These are phyloP conservation scores for Hanseniaspora sp. DNA, from an alignment of 1,139 yeast genomes.

Conservation along the genomic window DNA sequence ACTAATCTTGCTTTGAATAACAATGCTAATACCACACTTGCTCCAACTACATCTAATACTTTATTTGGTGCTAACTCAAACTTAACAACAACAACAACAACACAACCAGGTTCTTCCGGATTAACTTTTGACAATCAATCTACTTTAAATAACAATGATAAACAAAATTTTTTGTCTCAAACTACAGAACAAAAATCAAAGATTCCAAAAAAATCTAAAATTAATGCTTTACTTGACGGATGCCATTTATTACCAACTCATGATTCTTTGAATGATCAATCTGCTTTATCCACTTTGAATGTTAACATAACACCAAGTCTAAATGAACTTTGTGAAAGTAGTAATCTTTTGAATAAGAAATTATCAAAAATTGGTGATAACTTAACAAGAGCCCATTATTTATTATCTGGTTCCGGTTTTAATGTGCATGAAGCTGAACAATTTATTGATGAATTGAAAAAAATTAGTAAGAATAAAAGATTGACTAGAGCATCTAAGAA, in stretches of 20 bases:
- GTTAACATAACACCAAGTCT: slow-evolving; percentile 35
- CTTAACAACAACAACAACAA: neutral
- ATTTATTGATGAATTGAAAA: slow-evolving; percentile 39
- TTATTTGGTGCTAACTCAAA: neutral
- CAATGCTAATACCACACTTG: neutral
- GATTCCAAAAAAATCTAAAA: slow-evolving; percentile 13
- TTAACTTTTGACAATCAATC: neutral
- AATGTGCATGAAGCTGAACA: slow-evolving; percentile 77
- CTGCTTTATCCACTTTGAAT: slow-evolving; percentile 33
- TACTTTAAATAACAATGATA: neutral
- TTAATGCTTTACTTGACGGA: slow-evolving; percentile 7
- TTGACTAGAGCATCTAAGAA: slow-evolving; percentile 12
- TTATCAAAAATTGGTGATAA: slow-evolving; percentile 31
- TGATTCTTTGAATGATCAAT: neutral
- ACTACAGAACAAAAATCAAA: slow-evolving; percentile 9
- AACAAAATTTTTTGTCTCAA: neutral
- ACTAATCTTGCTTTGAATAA: neutral
- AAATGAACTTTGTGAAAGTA: slow-evolving; percentile 50
- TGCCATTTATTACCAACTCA: slow-evolving; percentile 13
- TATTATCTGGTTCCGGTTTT: slow-evolving; percentile 80
- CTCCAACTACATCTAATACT: neutral
- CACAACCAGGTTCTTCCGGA: neutral
- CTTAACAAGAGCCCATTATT: slow-evolving; percentile 79
- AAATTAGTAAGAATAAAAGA: slow-evolving; percentile 19
- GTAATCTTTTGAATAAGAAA: slow-evolving; percentile 49